Evolutionary conservation across 192 early-diverging fungal genomes (phyloP).

Genomic region (Backusella westeae): DNA sequence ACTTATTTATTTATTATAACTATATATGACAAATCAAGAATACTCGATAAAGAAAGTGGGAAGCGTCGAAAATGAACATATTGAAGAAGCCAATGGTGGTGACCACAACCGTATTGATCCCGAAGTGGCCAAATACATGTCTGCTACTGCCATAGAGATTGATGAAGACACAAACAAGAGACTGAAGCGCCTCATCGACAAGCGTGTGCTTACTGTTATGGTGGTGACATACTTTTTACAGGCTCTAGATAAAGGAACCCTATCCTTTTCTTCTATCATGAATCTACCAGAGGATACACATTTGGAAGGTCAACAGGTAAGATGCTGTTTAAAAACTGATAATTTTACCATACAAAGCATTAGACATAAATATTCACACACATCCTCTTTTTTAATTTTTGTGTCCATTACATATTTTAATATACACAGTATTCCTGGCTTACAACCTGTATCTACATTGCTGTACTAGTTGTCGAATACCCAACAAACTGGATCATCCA

Average conservation of each 20-base stretch:
- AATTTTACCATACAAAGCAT: not conserved
- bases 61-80: not conserved
- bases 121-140: slow-evolving; percentile 19
- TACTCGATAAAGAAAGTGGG: not conserved
- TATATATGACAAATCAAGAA: not conserved
- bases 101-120: slow-evolving; percentile 24
- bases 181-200: slow-evolving; percentile 16
- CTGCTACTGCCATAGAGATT: slow-evolving; percentile 4
- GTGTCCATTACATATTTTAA: too few species aligned
- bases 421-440: slow-evolving; percentile 17
- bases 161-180: slow-evolving; percentile 18
- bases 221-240: slow-evolving; percentile 20
- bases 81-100: slow-evolving; percentile 1
- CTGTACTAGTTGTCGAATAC: slow-evolving; percentile 17
- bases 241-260: slow-evolving; percentile 19
- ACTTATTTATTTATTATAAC: not conserved
- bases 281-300: slow-evolving; percentile 4
- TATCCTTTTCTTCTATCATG: slow-evolving; percentile 24
- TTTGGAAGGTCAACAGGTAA: slow-evolving; percentile 18
- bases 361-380: not conserved
- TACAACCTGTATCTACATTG: slow-evolving; percentile 25
- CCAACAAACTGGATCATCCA: slow-evolving; percentile 17
- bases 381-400: not conserved
- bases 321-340: not conserved
- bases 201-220: slow-evolving; percentile 10